Percentiles rank a stretch among this genome's conserved stretches.
phyloP scores from a whole-genome alignment of 306 rosid species.

The Lotus japonicus region DNA sequence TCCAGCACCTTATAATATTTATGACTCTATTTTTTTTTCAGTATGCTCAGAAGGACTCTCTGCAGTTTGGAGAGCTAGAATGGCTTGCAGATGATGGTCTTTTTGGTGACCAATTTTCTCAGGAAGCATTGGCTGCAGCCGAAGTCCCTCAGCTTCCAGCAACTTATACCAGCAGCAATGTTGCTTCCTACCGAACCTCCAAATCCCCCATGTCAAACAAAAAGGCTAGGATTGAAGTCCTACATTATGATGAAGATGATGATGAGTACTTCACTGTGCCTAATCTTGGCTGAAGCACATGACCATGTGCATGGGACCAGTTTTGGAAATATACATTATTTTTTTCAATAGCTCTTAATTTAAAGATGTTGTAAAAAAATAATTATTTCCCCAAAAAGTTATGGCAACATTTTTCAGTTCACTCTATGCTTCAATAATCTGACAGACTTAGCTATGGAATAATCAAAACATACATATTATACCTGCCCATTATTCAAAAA shows the following conservation, averaged over 20 bases:
- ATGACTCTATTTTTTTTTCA: neutral
- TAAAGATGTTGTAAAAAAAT: neutral
- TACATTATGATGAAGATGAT: slow-evolving; percentile 47
- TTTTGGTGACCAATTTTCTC: slow-evolving; percentile 62
- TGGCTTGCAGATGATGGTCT: slow-evolving; percentile 73
- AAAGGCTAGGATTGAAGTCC: slow-evolving; percentile 64
- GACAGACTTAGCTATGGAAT: too few relatives aligned
- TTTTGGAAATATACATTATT: neutral
- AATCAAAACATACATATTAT: too few relatives aligned
- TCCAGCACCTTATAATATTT: neutral
- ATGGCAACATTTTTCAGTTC: neutral
- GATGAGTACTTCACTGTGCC: slow-evolving; percentile 92
- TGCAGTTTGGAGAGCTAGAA: slow-evolving; percentile 81
- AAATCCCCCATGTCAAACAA: slow-evolving; percentile 57
- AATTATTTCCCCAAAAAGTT: neutral
- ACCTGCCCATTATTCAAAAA: too few relatives aligned
- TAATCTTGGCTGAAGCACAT: slow-evolving; percentile 63
- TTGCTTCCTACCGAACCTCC: slow-evolving; percentile 38
- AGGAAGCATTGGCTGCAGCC: slow-evolving; percentile 74
- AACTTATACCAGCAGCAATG: slow-evolving; percentile 36
- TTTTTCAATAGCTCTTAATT: neutral
- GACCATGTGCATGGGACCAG: neutral
- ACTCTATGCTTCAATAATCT: too few relatives aligned
- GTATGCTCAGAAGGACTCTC: slow-evolving; percentile 59
- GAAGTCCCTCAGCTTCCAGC: slow-evolving; percentile 90